Base-by-base conservation (phyloP, 139 green algal species). In the Diplosphaera chodatii region DNA sequence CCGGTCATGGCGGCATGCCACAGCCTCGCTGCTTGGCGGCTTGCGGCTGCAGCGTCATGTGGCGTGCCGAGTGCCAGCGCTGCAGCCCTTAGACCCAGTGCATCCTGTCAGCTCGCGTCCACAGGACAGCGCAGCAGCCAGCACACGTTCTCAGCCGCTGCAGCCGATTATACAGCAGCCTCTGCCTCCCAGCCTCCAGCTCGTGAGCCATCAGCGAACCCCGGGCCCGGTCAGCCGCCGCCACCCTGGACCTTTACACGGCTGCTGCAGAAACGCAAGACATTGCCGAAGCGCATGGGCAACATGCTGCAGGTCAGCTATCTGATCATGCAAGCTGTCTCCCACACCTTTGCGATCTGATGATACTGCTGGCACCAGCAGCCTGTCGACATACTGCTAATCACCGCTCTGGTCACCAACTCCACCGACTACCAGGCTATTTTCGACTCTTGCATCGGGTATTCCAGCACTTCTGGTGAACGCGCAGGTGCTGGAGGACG, bases 231-330 rank as follows among this genome's bases (percentile, higher is more conserved):
- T 22, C 8, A 32, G n/a, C 63, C 80, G 2, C 71, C 33, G n/a
- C 32, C 77, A n/a, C 83, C 84, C 3, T 90, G 84, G 84, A 89
- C 84, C 1, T 83, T 83, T 25, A 90, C 84, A 0, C 30, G 56
- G 13, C 62, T 82, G 31, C 77, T 90, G 23, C 28, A 30, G 4
- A 90, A 90, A 62, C 73, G 84, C n/a, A 90, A 90, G 56, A 64
- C 55, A 2, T 32, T 87, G 67, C 71, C 77, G 10, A 85, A 86
- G 32, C 74, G 84, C 13, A 89, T 89, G 84, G 77, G 73, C 18
- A 64, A 85, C 69, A 32, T 89, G 66, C 63, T 89, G 33, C 70
- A 78, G 63, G 76, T 77, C 31, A 18, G 63, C 10, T n/a, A n/a
- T n/a, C 59, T 65, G 59, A 32, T 65, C 59, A 65, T 16, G 2